phyloP scores from a whole-genome alignment of 345 rosid species.

The Gossypium herbaceum region DNA sequence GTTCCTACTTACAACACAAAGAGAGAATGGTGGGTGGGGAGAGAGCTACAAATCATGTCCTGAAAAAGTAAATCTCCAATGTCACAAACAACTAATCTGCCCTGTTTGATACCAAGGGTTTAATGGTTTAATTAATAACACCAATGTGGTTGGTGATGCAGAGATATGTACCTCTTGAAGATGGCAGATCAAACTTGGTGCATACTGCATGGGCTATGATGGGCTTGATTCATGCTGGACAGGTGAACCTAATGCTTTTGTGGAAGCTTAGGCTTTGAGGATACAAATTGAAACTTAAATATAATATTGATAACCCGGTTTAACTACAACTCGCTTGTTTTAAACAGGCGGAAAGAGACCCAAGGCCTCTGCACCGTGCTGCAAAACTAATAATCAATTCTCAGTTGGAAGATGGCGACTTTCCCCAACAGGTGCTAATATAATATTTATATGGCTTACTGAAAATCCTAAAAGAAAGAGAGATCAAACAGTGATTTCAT shows the following conservation, averaged over 20 bases:
- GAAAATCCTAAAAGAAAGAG: neutral
- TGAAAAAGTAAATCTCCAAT: conserved; percentile 25
- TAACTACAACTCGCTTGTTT: too few relatives aligned
- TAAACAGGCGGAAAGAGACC: neutral
- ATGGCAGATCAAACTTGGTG: conserved; percentile 45
- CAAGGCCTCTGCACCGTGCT: neutral
- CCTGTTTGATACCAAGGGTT: neutral
- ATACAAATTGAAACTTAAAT: too few relatives aligned
- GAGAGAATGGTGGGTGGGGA: conserved; percentile 59
- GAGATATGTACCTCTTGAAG: conserved; percentile 45
- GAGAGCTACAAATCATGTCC: conserved; percentile 60
- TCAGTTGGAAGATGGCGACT: neutral
- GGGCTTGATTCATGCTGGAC: conserved; percentile 59
- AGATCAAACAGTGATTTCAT: neutral
- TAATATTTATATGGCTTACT: neutral
- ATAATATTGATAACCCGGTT: too few relatives aligned
- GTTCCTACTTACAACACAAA: conserved; percentile 37
- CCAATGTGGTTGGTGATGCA: conserved; percentile 10
- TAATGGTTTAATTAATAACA: neutral
- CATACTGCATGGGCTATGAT: conserved; percentile 57
- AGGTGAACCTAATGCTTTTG: conserved; percentile 17
- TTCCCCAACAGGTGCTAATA: neutral
- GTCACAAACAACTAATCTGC: neutral
- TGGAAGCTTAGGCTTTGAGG: too few relatives aligned
- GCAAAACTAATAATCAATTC: neutral